phyloP scores from a whole-genome alignment of 148 eudicot genomes.

The Polygonum maritimum region DNA sequence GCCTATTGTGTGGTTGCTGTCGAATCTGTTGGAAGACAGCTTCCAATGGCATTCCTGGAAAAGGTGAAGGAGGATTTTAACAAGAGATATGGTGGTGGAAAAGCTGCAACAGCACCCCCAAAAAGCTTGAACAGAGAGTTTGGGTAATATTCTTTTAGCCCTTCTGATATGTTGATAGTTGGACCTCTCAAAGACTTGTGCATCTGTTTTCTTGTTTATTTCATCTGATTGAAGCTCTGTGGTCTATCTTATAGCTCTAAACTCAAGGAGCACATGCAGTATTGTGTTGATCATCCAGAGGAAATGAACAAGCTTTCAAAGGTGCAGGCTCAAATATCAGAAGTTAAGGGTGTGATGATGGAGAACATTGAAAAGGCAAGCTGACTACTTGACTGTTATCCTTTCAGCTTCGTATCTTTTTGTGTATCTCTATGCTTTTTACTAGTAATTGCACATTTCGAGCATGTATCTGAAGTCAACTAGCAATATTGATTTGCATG shows the following conservation, averaged over 20 bases:
- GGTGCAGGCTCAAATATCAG: constrained; percentile 16
- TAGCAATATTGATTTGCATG: neutral
- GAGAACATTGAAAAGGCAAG: constrained; percentile 13
- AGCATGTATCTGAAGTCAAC: neutral
- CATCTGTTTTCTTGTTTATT: neutral
- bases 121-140: constrained; percentile 13
- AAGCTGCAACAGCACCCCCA: constrained; percentile 13
- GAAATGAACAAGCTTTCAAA: constrained; percentile 13
- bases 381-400: neutral
- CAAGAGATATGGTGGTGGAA: constrained; percentile 13
- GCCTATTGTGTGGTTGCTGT: constrained; percentile 12
- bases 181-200: neutral
- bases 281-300: constrained; percentile 13
- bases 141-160: neutral
- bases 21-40: constrained; percentile 12
- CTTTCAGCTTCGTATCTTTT: neutral
- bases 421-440: neutral
- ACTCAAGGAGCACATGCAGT: constrained; percentile 13
- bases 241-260: constrained; percentile 2
- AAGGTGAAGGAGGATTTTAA: constrained; percentile 12
- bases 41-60: constrained; percentile 14
- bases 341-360: constrained; percentile 14
- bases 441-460: neutral
- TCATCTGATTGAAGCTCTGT: neutral
- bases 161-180: neutral